Conservation (phyloP, 495 filamentous ascomycete genomes). For the Sporormia fimetaria region DNA sequence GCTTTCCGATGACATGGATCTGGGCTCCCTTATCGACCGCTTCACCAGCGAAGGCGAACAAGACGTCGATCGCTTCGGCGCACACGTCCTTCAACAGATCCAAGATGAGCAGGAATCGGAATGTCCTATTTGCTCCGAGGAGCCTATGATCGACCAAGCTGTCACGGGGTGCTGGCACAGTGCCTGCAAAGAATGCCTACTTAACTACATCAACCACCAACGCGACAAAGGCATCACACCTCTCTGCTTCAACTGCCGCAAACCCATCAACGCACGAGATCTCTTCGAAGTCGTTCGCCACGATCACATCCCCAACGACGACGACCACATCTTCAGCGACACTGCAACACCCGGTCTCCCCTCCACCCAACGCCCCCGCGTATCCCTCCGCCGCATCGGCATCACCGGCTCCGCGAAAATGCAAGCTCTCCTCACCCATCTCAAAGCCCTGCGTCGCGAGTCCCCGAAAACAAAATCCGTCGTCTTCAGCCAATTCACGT, state of each 20-base stretch:
- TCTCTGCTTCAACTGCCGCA: conserved; percentile 81
- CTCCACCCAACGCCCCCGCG: conserved; percentile 41
- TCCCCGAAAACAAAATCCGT: conserved; percentile 70
- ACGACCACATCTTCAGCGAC: conserved; percentile 25
- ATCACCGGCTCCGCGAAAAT: conserved; percentile 80
- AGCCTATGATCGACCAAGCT: conserved; percentile 84
- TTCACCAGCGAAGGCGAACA: conserved; percentile 61
- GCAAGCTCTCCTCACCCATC: conserved; percentile 59
- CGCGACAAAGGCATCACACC: conserved; percentile 61
- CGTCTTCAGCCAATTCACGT: conserved; percentile 94
- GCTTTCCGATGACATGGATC: conserved; percentile 91
- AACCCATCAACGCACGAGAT: conserved; percentile 66
- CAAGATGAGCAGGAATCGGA: conserved; percentile 77
- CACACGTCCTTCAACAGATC: conserved; percentile 81
- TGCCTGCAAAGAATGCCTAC: conserved; percentile 82
- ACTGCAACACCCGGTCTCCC: conserved; percentile 24
- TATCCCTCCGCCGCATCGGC: conserved; percentile 71
- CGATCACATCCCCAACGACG: conserved; percentile 26
- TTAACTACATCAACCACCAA: conserved; percentile 80
- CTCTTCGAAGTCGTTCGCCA: conserved; percentile 79
- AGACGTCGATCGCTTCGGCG: conserved; percentile 58
- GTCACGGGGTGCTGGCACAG: conserved; percentile 96
- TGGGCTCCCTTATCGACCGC: conserved; percentile 68
- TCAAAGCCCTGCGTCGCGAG: conserved; percentile 51
- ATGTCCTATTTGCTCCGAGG: conserved; percentile 89